Evolutionary conservation across 2,329 filamentous ascomycete species (phyloP).

Genomic region (Magnaporthiopsis incrustans): DNA sequence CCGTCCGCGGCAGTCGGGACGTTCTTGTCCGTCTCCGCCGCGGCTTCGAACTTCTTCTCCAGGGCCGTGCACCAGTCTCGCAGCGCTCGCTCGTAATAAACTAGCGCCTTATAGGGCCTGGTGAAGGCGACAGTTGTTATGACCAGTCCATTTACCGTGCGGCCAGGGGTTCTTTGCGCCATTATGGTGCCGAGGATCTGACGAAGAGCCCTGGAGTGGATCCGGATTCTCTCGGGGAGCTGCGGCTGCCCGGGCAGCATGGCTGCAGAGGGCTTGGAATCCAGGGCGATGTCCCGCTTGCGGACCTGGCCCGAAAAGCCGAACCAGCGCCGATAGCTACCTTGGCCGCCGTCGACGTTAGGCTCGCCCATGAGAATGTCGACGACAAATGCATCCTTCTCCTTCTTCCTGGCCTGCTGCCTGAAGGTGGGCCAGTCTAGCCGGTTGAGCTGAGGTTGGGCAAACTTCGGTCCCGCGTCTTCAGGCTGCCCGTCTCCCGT

Average conservation of each 20-base stretch:
- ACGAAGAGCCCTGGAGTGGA: constrained; percentile 9
- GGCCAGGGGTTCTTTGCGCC: not conserved
- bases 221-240: constrained; percentile 12
- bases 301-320: not conserved
- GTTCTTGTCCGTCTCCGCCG: not conserved
- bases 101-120: constrained; percentile 22
- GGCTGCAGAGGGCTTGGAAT: not conserved
- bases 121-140: not conserved
- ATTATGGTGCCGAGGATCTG: constrained; percentile 5
- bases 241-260: not conserved
- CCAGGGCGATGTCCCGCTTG: not conserved
- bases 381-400: not conserved
- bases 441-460: not conserved
- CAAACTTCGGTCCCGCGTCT: not conserved
- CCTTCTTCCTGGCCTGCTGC: not conserved
- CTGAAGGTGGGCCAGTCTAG: not conserved
- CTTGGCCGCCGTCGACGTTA: not conserved
- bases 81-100: not conserved
- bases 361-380: constrained; percentile 1
- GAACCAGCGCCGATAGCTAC: not conserved
- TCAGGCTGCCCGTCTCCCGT: not conserved
- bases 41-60: not conserved
- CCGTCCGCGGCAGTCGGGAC: not conserved
- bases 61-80: not conserved
- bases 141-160: too few relatives aligned